phyloP scores from a whole-genome alignment of 306 rosid species.

The Glycine soja region DNA sequence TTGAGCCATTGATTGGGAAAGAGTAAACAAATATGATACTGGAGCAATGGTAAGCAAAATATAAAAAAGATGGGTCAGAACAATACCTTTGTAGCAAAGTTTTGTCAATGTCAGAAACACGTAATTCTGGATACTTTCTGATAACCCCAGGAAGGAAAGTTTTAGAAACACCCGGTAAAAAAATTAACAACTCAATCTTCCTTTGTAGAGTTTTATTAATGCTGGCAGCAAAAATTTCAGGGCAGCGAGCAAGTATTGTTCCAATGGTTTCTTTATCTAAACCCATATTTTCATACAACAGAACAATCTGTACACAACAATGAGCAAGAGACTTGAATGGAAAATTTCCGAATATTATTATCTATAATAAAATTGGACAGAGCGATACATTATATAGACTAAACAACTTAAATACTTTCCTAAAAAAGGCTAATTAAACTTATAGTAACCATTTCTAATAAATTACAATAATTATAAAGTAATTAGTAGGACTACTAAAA shows the following conservation, averaged over 20 bases:
- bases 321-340: conserved; percentile 10
- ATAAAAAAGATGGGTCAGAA: conserved; percentile 26
- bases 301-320: conserved; percentile 64
- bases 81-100: conserved; percentile 77
- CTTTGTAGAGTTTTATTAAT: conserved; percentile 65
- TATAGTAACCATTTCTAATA: not conserved
- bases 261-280: conserved; percentile 70
- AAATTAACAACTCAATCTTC: conserved; percentile 77
- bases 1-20: conserved; percentile 20
- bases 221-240: conserved; percentile 77
- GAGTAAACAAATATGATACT: conserved; percentile 29
- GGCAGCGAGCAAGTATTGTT: conserved; percentile 66
- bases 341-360: not conserved
- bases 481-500: not conserved
- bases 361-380: not conserved
- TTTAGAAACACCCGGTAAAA: conserved; percentile 72
- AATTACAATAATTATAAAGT: not conserved
- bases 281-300: conserved; percentile 70
- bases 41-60: conserved; percentile 26
- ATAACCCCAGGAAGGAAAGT: conserved; percentile 70
- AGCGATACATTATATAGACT: not conserved
- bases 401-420: not conserved
- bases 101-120: conserved; percentile 69
- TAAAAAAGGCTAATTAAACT: not conserved
- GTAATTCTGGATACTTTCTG: conserved; percentile 84